Conservation (phyloP, 2,329 filamentous ascomycete genomes). For the Fusarium mangiferae region DNA sequence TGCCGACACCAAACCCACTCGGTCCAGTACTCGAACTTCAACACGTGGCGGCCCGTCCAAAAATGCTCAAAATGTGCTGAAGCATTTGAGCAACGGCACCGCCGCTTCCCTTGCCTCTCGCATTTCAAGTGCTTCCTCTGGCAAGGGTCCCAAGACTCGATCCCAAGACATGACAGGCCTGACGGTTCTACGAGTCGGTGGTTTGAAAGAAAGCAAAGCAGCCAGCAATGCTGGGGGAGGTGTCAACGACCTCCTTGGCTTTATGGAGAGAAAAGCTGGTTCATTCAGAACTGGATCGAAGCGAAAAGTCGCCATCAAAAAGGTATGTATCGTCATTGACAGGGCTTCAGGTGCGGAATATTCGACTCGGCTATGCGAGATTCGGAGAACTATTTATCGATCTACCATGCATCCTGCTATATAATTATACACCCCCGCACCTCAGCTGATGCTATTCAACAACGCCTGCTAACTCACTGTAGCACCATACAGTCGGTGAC, state of each 20-base stretch:
- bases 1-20: constrained; percentile 44
- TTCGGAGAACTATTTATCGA: constrained; percentile 34
- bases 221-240: constrained; percentile 74
- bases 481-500: constrained; percentile 77
- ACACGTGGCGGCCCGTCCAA: constrained; percentile 49
- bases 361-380: constrained; percentile 35
- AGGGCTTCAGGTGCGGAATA: constrained; percentile 44
- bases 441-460: constrained; percentile 34
- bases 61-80: constrained; percentile 56
- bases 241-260: constrained; percentile 70
- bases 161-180: constrained; percentile 40
- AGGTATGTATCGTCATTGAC: constrained; percentile 72
- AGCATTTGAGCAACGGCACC: constrained; percentile 53
- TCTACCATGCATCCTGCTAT: constrained; percentile 28
- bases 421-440: constrained; percentile 35
- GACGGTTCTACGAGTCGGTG: constrained; percentile 62
- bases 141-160: constrained; percentile 40
- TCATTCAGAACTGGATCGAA: constrained; percentile 58
- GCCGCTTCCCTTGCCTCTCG: constrained; percentile 49
- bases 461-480: constrained; percentile 73
- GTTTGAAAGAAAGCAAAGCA: constrained; percentile 76
- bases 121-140: constrained; percentile 45
- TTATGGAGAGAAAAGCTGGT: constrained; percentile 77
- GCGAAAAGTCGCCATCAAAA: constrained; percentile 73
- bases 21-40: constrained; percentile 42